These are phyloP conservation scores for Xylariales sp. DNA, from an alignment of 2,329 filamentous ascomycete species.

Conservation along the genomic window DNA sequence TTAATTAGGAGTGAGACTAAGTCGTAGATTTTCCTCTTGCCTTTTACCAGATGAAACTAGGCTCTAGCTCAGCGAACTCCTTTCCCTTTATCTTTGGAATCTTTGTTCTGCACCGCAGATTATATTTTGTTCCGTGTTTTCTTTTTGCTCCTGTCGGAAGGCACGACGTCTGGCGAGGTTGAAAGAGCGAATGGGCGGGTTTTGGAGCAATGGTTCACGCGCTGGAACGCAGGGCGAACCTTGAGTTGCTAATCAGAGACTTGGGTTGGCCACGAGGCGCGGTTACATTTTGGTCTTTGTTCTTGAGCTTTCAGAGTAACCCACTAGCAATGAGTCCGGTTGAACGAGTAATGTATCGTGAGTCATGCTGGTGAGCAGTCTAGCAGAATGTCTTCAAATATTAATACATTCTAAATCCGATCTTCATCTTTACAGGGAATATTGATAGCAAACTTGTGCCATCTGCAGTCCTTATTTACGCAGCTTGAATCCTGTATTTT, in stretches of 20 bases:
- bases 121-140: background rate
- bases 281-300: constrained; percentile 1
- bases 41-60: constrained; percentile 10
- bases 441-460: too few relatives aligned
- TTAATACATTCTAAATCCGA: too few relatives aligned
- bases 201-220: background rate
- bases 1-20: background rate
- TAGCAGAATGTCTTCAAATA: too few relatives aligned
- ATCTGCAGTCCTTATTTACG: too few relatives aligned
- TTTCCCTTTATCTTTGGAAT: constrained; percentile 10
- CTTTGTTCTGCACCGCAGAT: constrained; percentile 7
- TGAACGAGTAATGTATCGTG: too few relatives aligned
- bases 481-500: too few relatives aligned
- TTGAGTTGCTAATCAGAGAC: background rate
- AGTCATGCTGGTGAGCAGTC: too few relatives aligned
- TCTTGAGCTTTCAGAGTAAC: too few relatives aligned
- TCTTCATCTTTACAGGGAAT: too few relatives aligned
- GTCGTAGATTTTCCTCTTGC: constrained; percentile 9
- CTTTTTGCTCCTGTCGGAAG: background rate
- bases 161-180: too few relatives aligned
- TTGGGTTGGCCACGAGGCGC: background rate
- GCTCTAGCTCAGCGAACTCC: constrained; percentile 3
- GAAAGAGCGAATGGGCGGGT: too few relatives aligned
- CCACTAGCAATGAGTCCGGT: too few relatives aligned
- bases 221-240: background rate